Percentiles rank a stretch among this genome's conserved stretches.
Evolutionary conservation across 306 rosid genomes (phyloP).

Genomic region (Pueraria montana): DNA sequence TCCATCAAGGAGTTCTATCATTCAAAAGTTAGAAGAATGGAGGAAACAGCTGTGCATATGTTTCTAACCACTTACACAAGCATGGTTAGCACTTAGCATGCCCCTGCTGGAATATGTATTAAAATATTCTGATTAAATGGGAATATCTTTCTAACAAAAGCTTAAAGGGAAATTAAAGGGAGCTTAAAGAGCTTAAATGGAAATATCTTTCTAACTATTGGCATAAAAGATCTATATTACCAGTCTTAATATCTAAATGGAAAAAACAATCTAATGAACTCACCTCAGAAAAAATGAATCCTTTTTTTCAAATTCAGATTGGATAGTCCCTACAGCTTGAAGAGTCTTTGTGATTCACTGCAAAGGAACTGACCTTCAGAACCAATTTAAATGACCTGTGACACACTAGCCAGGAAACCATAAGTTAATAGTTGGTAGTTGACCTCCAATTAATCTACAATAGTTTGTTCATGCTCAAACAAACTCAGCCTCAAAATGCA

Average conservation of each 20-base stretch:
- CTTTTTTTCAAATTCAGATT: conserved; percentile 88
- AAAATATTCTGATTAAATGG: neutral
- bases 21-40: neutral
- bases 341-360: conserved; percentile 72
- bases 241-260: neutral
- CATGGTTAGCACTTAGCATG: neutral
- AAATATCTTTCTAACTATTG: neutral
- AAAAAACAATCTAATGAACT: conserved; percentile 28
- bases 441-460: neutral
- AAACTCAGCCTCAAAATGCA: neutral
- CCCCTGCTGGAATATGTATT: neutral
- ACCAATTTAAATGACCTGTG: neutral
- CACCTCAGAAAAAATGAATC: conserved; percentile 96
- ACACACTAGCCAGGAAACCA: neutral
- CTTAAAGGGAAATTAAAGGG: neutral
- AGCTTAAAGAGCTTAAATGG: neutral
- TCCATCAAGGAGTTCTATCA: neutral
- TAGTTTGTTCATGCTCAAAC: neutral
- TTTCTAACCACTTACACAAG: neutral
- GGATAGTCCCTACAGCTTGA: conserved; percentile 95
- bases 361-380: neutral
- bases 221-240: neutral
- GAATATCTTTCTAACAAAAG: neutral
- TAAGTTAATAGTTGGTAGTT: neutral
- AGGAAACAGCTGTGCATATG: neutral